A percentile compares a stretch with the other conserved stretches of the same genome.
Evolutionary conservation across 805 yeast genomes (phyloP).

Genomic region (Ogataea pini): DNA sequence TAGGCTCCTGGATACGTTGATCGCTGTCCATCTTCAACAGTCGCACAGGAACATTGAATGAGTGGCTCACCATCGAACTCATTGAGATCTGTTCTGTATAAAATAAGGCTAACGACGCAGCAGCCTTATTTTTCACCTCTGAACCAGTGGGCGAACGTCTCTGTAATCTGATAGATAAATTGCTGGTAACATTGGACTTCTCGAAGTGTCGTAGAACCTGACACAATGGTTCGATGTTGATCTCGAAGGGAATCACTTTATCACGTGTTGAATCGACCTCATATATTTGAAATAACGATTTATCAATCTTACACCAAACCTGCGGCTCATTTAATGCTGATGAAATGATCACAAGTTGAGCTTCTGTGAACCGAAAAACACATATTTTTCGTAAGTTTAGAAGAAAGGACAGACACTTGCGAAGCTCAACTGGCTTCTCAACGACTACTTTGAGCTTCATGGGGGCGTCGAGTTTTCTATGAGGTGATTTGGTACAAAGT

Average conservation of each 20-base stretch:
- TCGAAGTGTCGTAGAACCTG: slow-evolving; percentile 61
- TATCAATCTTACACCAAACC: slow-evolving; percentile 61
- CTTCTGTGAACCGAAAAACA: slow-evolving; percentile 55
- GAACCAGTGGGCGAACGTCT: slow-evolving; percentile 32
- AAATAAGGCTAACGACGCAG: slow-evolving; percentile 54
- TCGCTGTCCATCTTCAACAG: slow-evolving; percentile 57
- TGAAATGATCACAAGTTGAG: slow-evolving; percentile 51
- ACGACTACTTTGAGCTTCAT: slow-evolving; percentile 32
- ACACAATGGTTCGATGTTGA: slow-evolving; percentile 59
- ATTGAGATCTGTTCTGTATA: slow-evolving; percentile 48
- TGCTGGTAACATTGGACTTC: slow-evolving; percentile 47
- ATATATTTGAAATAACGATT: slow-evolving; percentile 47
- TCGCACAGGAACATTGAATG: slow-evolving; percentile 71
- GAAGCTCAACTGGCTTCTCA: slow-evolving; percentile 26
- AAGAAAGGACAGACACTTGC: slow-evolving; percentile 28
- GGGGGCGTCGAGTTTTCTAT: background rate
- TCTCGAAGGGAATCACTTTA: slow-evolving; percentile 57
- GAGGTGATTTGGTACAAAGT: too few relatives aligned
- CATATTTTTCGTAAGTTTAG: slow-evolving; percentile 54
- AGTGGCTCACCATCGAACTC: slow-evolving; percentile 55
- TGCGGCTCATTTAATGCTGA: slow-evolving; percentile 60
- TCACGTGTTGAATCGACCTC: slow-evolving; percentile 55
- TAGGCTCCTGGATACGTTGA: slow-evolving; percentile 61
- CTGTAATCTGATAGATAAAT: slow-evolving; percentile 53
- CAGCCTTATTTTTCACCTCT: slow-evolving; percentile 29